Conservation (phyloP, 805 yeast genomes). For the Wickerhamomyces mucosus region DNA sequence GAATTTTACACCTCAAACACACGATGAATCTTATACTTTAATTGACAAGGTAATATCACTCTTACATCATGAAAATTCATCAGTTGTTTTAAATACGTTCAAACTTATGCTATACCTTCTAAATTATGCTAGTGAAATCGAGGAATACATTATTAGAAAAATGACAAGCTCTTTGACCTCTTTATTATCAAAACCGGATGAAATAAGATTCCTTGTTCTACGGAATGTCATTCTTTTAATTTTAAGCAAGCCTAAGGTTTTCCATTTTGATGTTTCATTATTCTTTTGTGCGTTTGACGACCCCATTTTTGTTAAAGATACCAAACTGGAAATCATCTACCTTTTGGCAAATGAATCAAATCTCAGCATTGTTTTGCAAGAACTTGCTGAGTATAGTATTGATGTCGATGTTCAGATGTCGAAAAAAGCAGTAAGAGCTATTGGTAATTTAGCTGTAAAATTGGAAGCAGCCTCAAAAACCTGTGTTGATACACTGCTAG, state of each 20-base stretch:
- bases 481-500: conserved; percentile 56
- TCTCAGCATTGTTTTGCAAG: conserved; percentile 53
- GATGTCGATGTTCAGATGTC: conserved; percentile 84
- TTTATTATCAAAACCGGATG: conserved; percentile 66
- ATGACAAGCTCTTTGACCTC: conserved; percentile 63
- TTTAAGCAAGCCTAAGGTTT: conserved; percentile 51
- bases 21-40: conserved; percentile 55
- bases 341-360: conserved; percentile 62
- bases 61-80: conserved; percentile 69
- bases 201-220: conserved; percentile 72
- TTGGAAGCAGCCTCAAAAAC: conserved; percentile 48
- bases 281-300: conserved; percentile 81
- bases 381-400: conserved; percentile 77
- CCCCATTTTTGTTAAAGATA: conserved; percentile 80
- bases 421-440: conserved; percentile 77
- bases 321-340: conserved; percentile 81
- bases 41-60: conserved; percentile 61
- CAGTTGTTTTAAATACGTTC: conserved; percentile 71
- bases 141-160: conserved; percentile 46
- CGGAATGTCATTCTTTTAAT: conserved; percentile 72
- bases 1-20: conserved; percentile 60
- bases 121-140: conserved; percentile 57
- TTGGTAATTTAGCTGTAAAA: conserved; percentile 83
- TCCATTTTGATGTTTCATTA: conserved; percentile 60
- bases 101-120: conserved; percentile 62